Conservation (phyloP, 2,329 filamentous ascomycete genomes). For the Dactylonectria estremocensis region DNA sequence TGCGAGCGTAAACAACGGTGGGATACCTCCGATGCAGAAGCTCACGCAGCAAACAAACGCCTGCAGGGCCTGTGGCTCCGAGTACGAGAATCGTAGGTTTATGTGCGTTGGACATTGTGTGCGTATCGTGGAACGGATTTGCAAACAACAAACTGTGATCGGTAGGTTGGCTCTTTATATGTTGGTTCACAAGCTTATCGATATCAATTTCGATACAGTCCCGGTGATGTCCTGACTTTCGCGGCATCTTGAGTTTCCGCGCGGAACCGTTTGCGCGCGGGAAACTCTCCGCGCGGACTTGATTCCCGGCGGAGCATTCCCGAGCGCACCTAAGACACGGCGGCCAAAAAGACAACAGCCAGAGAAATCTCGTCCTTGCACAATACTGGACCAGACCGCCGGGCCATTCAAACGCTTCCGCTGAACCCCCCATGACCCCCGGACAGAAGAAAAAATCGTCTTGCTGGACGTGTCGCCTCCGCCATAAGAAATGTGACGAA, state of each 20-base stretch:
- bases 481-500: conserved; percentile 70
- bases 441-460: conserved; percentile 13
- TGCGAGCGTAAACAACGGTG: conserved; percentile 40
- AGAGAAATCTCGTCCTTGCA: background rate
- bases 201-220: background rate
- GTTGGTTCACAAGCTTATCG: background rate
- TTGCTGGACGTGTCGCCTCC: conserved; percentile 69
- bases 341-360: background rate
- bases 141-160: too few relatives aligned
- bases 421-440: background rate
- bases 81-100: conserved; percentile 45
- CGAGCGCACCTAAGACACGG: background rate
- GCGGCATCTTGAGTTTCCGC: background rate
- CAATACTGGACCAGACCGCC: background rate
- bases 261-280: conserved; percentile 11
- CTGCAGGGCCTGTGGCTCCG: conserved; percentile 52
- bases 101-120: background rate
- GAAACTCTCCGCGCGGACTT: conserved; percentile 9
- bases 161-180: too few relatives aligned
- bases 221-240: background rate
- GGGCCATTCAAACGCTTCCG: background rate
- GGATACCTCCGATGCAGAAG: conserved; percentile 46
- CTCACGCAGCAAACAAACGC: conserved; percentile 50
- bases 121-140: background rate
- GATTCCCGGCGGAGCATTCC: background rate